Evolutionary conservation across 2,329 filamentous ascomycete species (phyloP).

Genomic region (Magnaporthiopsis poae): DNA sequence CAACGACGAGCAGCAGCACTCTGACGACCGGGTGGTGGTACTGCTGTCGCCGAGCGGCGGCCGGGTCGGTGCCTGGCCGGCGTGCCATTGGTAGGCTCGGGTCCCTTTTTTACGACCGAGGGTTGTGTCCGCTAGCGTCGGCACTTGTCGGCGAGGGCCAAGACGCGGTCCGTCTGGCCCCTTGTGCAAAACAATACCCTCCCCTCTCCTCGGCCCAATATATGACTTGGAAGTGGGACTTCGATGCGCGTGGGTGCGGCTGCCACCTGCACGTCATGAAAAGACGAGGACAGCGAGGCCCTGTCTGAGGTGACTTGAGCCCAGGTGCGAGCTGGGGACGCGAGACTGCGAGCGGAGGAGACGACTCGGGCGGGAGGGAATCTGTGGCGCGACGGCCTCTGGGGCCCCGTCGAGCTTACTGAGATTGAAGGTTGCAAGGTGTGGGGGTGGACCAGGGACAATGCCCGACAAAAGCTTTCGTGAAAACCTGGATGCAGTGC

Average conservation of each 20-base stretch:
- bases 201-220: not conserved
- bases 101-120: not conserved
- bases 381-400: not conserved
- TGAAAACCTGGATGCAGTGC: not conserved
- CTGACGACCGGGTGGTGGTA: not conserved
- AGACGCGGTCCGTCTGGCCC: not conserved
- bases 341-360: not conserved
- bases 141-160: not conserved
- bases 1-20: not conserved
- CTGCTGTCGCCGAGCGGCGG: no score
- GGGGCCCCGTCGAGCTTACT: not conserved
- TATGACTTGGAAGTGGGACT: not conserved
- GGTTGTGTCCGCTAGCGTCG: not conserved
- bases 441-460: not conserved
- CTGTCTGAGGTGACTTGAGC: not conserved
- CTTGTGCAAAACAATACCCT: not conserved
- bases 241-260: no score
- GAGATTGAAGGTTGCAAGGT: not conserved
- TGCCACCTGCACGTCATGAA: not conserved
- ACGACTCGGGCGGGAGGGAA: not conserved
- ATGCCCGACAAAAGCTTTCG: not conserved
- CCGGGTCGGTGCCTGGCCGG: not conserved
- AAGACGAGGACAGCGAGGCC: not conserved
- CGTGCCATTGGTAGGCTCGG: not conserved
- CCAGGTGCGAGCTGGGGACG: not conserved